Percentiles rank a stretch among this genome's conserved stretches.
These are phyloP conservation scores for Fusarium nurragi DNA, from an alignment of 2,329 filamentous ascomycete genomes.

Conservation along the genomic window DNA sequence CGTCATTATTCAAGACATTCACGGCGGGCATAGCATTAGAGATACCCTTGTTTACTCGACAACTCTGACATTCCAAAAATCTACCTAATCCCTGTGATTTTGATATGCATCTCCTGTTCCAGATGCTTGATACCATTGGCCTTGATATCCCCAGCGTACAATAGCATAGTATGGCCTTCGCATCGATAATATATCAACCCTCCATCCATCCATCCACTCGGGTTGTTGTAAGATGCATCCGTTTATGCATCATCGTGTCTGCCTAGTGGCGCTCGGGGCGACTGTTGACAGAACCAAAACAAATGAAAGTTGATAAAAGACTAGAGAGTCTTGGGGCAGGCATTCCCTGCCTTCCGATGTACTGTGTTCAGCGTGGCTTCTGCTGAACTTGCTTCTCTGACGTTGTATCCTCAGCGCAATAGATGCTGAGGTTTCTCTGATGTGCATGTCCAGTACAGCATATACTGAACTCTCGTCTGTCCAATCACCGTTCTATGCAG, in stretches of 20 bases:
- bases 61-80: background rate
- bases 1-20: constrained; percentile 16
- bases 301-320: background rate
- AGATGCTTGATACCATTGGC: background rate
- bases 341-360: background rate
- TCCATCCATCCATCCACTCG: background rate
- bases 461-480: background rate
- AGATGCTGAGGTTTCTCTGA: background rate
- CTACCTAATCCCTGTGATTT: background rate
- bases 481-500: background rate
- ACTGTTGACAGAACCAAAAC: background rate
- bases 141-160: background rate
- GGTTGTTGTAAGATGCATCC: background rate
- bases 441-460: background rate
- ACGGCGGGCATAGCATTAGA: constrained; percentile 30
- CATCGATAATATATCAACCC: background rate
- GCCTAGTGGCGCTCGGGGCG: background rate
- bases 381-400: background rate
- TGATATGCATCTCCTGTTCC: background rate
- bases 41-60: constrained; percentile 31
- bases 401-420: background rate
- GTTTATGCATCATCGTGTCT: background rate
- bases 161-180: background rate
- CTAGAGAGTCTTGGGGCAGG: background rate
- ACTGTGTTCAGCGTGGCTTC: background rate